phyloP scores from a whole-genome alignment of 768 basidiomycete species.

The Tricholoma matsutake region DNA sequence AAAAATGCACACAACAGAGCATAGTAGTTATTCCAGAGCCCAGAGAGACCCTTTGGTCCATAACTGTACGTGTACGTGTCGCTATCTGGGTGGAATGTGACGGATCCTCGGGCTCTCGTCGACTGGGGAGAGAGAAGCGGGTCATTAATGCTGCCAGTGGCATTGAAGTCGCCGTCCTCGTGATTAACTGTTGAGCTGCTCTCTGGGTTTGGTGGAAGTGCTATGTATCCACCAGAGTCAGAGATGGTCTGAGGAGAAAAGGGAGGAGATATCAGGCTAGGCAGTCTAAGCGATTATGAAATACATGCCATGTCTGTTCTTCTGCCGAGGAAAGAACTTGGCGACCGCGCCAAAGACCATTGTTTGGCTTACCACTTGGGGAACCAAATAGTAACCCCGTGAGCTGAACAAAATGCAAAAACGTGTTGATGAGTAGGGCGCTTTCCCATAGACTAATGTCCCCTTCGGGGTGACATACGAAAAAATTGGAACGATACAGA shows the following conservation, averaged over 20 bases:
- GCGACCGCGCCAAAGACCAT: too few relatives aligned
- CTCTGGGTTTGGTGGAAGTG: conserved; percentile 10
- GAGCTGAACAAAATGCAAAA: conserved; percentile 9
- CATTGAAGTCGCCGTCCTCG: background rate
- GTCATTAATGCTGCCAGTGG: background rate
- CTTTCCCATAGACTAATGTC: conserved; percentile 33
- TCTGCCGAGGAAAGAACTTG: too few relatives aligned
- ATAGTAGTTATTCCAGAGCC: conserved; percentile 63
- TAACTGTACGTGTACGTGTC: conserved; percentile 64
- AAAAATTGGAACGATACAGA: conserved; percentile 99
- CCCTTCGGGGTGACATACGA: conserved; percentile 94
- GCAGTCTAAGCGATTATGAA: background rate
- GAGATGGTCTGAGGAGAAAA: conserved; percentile 8
- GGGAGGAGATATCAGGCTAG: background rate
- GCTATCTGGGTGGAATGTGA: conserved; percentile 34
- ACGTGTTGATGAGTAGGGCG: background rate
- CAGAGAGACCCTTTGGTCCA: conserved; percentile 65
- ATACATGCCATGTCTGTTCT: conserved; percentile 2
- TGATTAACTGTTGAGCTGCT: conserved; percentile 2
- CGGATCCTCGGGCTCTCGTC: conserved; percentile 23
- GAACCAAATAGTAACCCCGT: conserved; percentile 2
- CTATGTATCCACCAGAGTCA: conserved; percentile 17
- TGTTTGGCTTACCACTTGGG: background rate
- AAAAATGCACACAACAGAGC: conserved; percentile 68
- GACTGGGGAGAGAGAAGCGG: conserved; percentile 8